Conservation (phyloP, 2,329 filamentous ascomycete species). For the Colletotrichum orbiculare region DNA sequence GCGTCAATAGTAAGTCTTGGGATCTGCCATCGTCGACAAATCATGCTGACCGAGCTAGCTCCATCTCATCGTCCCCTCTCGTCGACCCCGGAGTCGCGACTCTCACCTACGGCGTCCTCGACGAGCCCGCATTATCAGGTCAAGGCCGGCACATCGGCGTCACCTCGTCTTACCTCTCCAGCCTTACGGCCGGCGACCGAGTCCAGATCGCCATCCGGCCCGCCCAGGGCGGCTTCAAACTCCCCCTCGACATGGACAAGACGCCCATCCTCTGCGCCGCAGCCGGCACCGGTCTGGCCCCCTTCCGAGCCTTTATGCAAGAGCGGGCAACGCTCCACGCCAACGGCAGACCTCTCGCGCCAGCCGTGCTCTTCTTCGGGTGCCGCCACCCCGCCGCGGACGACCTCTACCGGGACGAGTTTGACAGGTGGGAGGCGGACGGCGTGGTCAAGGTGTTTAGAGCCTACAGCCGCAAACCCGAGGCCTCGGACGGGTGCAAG, state of each 20-base stretch:
- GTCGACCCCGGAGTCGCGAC: constrained; percentile 64
- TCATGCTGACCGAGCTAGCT: constrained; percentile 45
- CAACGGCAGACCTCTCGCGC: constrained; percentile 49
- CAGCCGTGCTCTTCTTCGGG: constrained; percentile 62
- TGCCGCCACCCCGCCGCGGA: constrained; percentile 58
- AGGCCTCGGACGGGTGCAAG: constrained; percentile 58
- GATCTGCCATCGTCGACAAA: not conserved
- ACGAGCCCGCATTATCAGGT: constrained; percentile 60
- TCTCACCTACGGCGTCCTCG: constrained; percentile 72
- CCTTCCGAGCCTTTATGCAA: constrained; percentile 98
- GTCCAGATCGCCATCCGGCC: constrained; percentile 62
- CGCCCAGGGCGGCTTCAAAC: constrained; percentile 72
- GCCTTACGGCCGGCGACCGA: constrained; percentile 55
- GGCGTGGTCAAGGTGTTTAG: constrained; percentile 66
- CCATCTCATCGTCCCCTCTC: constrained; percentile 77
- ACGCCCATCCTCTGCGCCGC: constrained; percentile 83
- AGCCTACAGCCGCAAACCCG: constrained; percentile 60
- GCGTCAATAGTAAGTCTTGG: constrained; percentile 45
- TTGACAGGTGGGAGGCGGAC: constrained; percentile 58
- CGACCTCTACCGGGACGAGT: constrained; percentile 55
- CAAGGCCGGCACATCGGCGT: constrained; percentile 67
- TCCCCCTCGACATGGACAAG: constrained; percentile 92
- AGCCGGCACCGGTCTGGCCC: constrained; percentile 95
- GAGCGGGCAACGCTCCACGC: constrained; percentile 79
- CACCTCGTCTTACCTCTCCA: constrained; percentile 69